Evolutionary conservation across 352 stramenopile genomes (phyloP).

Genomic region (Globisporangium emineosum): DNA sequence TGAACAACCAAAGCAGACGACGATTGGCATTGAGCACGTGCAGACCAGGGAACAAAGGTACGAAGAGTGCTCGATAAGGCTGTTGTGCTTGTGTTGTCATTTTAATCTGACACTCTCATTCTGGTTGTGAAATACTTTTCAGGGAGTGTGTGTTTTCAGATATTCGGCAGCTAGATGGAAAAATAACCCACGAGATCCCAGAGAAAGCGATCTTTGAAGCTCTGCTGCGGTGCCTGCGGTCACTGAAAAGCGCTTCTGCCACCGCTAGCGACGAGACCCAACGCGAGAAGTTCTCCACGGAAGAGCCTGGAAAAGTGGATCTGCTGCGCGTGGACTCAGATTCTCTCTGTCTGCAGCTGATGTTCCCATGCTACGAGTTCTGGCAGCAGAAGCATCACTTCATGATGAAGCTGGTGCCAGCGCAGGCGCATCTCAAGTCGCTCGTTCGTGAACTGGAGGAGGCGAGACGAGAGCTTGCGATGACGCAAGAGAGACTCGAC

Average conservation of each 20-base stretch:
- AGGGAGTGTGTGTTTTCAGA: conserved; percentile 29
- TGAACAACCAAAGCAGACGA: conserved; percentile 10
- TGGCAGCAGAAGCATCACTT: conserved; percentile 34
- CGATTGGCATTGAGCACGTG: conserved; percentile 31
- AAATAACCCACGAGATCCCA: conserved; percentile 19
- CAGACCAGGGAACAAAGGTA: conserved; percentile 23
- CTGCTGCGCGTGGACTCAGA: conserved; percentile 20
- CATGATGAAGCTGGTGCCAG: conserved; percentile 25
- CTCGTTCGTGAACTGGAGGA: conserved; percentile 5
- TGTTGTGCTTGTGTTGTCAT: background rate
- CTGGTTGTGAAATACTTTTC: background rate
- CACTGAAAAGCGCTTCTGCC: conserved; percentile 9
- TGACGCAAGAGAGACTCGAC: background rate
- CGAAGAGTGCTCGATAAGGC: background rate
- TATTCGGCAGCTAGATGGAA: conserved; percentile 23
- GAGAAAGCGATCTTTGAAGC: conserved; percentile 27
- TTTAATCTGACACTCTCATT: background rate
- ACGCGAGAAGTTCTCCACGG: conserved; percentile 3
- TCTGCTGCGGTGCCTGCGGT: conserved; percentile 27
- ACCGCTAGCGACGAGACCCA: conserved; percentile 11
- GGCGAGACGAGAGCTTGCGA: background rate
- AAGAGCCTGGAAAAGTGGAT: conserved; percentile 31
- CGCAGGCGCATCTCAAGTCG: conserved; percentile 11
- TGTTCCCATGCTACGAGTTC: conserved; percentile 38
- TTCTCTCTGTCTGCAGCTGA: conserved; percentile 25